phyloP scores from a whole-genome alignment of 2,329 filamentous ascomycete genomes.

The Cladophialophora chaetospira region DNA sequence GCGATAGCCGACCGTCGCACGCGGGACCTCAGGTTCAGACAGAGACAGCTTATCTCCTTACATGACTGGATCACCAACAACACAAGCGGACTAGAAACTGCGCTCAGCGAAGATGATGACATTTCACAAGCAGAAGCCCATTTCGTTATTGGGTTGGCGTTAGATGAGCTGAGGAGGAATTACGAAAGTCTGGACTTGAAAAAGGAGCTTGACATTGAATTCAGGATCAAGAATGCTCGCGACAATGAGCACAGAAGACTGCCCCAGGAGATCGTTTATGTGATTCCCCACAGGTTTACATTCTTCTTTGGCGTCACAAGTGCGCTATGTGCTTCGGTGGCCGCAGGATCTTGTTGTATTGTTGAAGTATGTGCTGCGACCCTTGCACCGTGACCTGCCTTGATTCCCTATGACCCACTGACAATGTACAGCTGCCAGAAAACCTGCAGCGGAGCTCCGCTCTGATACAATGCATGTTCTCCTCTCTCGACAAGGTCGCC shows the following conservation, averaged over 20 bases:
- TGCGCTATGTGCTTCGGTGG: slow-evolving; percentile 39
- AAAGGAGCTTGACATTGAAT: slow-evolving; percentile 25
- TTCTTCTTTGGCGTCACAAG: slow-evolving; percentile 39
- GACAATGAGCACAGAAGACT: not conserved
- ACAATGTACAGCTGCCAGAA: slow-evolving; percentile 6
- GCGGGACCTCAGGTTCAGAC: slow-evolving; percentile 43
- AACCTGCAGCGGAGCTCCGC: not conserved
- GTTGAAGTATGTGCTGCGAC: slow-evolving; percentile 35
- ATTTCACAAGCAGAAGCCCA: not conserved
- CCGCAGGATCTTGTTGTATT: slow-evolving; percentile 42
- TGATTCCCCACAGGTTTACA: slow-evolving; percentile 38
- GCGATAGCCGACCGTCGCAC: slow-evolving; percentile 43
- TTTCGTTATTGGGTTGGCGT: not conserved
- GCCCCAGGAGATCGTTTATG: slow-evolving; percentile 32
- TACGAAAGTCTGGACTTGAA: slow-evolving; percentile 27
- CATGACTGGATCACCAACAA: slow-evolving; percentile 37
- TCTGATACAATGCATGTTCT: not conserved
- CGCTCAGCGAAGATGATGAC: not conserved
- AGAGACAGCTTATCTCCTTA: slow-evolving; percentile 42
- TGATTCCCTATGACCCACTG: slow-evolving; percentile 36
- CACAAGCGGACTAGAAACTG: not conserved
- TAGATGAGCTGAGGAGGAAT: not conserved
- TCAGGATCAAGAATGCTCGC: not conserved
- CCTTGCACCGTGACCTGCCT: not conserved
- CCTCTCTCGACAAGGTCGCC: not conserved